A percentile compares a stretch with the other conserved stretches of the same genome.
Conservation (phyloP, 2,329 filamentous ascomycete genomes). For the Colletotrichum cereale region DNA sequence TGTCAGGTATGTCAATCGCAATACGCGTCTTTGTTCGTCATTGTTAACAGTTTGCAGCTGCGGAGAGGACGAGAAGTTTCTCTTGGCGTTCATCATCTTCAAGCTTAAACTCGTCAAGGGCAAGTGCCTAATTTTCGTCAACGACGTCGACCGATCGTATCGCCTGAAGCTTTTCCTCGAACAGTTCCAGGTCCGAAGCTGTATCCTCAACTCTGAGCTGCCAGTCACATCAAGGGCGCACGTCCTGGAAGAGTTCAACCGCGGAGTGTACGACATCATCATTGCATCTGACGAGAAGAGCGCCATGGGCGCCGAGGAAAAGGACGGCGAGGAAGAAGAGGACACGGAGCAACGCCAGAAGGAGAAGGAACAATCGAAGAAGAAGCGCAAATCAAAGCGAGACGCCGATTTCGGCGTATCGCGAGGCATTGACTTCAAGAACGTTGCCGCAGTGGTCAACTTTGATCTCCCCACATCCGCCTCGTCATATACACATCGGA, state of each 20-base stretch:
- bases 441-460: slow-evolving; percentile 94
- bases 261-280: slow-evolving; percentile 96
- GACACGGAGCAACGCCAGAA: slow-evolving; percentile 58
- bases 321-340: slow-evolving; percentile 54
- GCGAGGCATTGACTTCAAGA: slow-evolving; percentile 86
- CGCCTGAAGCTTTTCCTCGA: slow-evolving; percentile 94
- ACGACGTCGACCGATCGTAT: slow-evolving; percentile 89
- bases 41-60: slow-evolving; percentile 63
- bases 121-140: slow-evolving; percentile 81
- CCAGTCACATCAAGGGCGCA: slow-evolving; percentile 94
- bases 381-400: slow-evolving; percentile 74
- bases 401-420: slow-evolving; percentile 96
- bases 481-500: slow-evolving; percentile 96
- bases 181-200: slow-evolving; percentile 95
- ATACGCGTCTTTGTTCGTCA: slow-evolving; percentile 30
- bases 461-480: slow-evolving; percentile 92
- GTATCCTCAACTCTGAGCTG: slow-evolving; percentile 92
- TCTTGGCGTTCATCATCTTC: slow-evolving; percentile 93
- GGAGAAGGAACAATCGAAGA: slow-evolving; percentile 50
- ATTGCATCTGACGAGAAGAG: slow-evolving; percentile 96
- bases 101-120: slow-evolving; percentile 94
- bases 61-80: slow-evolving; percentile 97
- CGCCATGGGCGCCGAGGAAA: slow-evolving; percentile 76
- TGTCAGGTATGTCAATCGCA: slow-evolving; percentile 70
- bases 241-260: slow-evolving; percentile 97